Evolutionary conservation across 176 grass and related monocot genomes (phyloP), one percentile per base, ranked within the genome.

Genomic region (Pharus latifolius): DNA sequence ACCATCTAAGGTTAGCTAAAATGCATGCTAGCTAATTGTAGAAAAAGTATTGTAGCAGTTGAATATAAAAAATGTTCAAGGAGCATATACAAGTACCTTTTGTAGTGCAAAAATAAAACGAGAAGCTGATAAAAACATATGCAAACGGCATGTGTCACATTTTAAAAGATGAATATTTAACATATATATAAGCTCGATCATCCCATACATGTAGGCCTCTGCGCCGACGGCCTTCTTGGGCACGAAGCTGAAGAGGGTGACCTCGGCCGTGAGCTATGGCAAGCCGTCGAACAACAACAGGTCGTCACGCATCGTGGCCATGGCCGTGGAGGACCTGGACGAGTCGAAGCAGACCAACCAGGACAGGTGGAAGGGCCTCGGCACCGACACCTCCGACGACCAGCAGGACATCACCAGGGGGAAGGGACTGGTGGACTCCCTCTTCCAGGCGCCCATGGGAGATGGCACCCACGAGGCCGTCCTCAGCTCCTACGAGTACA

Each of bases 401-500:
- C 88, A 91, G 64, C 88, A 91, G 65, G 88, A 91, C 65, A 91
- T 87, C 75, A 87, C 83, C 1, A 50, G 83, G 24, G 88, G 88
- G n/a, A 91, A 91, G 61, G 88, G 88, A 0, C 49, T 84, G 65
- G 88, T 50, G 3, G 88, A 91, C 46, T 50, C 79, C 8, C 75
- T 87, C n/a, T 91, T 91, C 70, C 88, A 91, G 60, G 88, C 88
- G 0, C 88, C 88, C 34, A 74, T 29, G 58, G 88, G 80, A 6
- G 67, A 52, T 32, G 88, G 88, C 35, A 91, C 88, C 61, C 88
- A 91, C 76, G 54, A 83, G 44, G 56, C 88, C 8, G 65, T 91
- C 38, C 67, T 91, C 19, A 74, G 43, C 52, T 91, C 88, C 35
- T 44, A 91, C 30, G 83, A 87, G 68, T 84, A 87, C 59, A 27